Evolutionary conservation across 768 basidiomycete species (phyloP).

Genomic region (Termitomyces sp.): DNA sequence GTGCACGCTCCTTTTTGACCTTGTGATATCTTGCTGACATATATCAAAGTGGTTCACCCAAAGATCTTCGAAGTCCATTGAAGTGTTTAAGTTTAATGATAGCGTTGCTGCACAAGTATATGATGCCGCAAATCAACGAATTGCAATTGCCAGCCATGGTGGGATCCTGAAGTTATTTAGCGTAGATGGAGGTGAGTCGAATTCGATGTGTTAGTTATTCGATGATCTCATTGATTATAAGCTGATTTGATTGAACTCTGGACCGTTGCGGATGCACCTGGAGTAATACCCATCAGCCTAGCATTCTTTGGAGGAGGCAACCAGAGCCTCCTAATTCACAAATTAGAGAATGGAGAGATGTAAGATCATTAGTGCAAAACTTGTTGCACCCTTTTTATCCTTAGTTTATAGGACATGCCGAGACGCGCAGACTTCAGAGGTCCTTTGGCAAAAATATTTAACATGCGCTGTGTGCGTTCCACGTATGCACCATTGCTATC

Average conservation of each 20-base stretch:
- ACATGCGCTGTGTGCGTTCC: no score
- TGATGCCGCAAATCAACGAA: neutral
- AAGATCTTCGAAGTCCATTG: neutral
- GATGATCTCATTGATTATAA: neutral
- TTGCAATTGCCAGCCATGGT: neutral
- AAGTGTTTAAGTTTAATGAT: neutral
- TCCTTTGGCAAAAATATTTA: no score
- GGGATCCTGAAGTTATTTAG: neutral
- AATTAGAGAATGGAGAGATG: no score
- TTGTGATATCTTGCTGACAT: neutral
- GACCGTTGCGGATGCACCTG: no score
- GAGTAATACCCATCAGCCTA: no score
- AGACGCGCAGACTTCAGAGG: constrained; percentile 8
- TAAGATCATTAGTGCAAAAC: neutral
- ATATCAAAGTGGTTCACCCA: neutral
- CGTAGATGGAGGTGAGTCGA: neutral
- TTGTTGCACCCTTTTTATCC: neutral
- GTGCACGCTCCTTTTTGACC: neutral
- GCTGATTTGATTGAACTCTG: neutral
- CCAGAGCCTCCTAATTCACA: no score
- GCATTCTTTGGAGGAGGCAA: no score
- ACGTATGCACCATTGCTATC: no score
- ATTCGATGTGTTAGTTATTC: neutral
- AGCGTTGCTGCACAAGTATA: neutral
- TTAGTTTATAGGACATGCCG: constrained; percentile 5